A percentile compares a stretch with the other conserved stretches of the same genome.
Evolutionary conservation across 1,284 basidiomycete species (phyloP).

Genomic region (Takashimella koratensis): DNA sequence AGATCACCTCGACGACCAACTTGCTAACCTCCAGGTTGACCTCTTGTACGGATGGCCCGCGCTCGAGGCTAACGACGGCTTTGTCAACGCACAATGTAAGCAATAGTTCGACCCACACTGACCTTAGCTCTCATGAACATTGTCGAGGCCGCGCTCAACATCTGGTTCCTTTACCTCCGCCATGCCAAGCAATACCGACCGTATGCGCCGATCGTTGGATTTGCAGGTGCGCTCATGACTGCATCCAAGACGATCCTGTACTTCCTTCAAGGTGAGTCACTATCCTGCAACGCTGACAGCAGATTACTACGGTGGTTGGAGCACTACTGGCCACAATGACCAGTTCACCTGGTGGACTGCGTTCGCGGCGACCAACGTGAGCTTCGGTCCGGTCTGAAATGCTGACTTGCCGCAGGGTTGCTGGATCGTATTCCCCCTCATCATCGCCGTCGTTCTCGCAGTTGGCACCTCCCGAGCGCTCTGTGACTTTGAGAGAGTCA

Average conservation of each 20-base stretch:
- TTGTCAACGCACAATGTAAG: slow-evolving; percentile 81
- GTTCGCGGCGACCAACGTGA: slow-evolving; percentile 75
- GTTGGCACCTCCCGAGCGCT: slow-evolving; percentile 28
- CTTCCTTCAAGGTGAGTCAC: slow-evolving; percentile 59
- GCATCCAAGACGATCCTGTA: slow-evolving; percentile 82
- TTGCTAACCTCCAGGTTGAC: slow-evolving; percentile 59
- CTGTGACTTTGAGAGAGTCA: slow-evolving; percentile 3
- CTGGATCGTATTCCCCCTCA: slow-evolving; percentile 37
- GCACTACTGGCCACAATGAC: slow-evolving; percentile 71
- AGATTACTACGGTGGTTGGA: slow-evolving; percentile 53
- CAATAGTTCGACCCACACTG: slow-evolving; percentile 9
- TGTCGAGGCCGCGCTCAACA: slow-evolving; percentile 70
- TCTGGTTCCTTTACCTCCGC: slow-evolving; percentile 69
- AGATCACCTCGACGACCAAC: neutral
- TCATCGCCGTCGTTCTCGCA: slow-evolving; percentile 31
- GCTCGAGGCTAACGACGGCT: slow-evolving; percentile 65
- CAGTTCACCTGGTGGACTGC: slow-evolving; percentile 54
- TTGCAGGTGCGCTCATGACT: slow-evolving; percentile 69
- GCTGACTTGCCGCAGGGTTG: neutral
- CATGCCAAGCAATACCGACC: slow-evolving; percentile 52
- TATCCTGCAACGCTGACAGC: neutral
- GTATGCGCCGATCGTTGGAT: slow-evolving; percentile 62
- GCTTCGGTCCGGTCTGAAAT: slow-evolving; percentile 34
- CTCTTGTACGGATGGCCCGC: slow-evolving; percentile 67
- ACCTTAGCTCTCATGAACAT: slow-evolving; percentile 69